phyloP scores from a whole-genome alignment of 1,139 yeast species.

The Blastobotrys persicus region DNA sequence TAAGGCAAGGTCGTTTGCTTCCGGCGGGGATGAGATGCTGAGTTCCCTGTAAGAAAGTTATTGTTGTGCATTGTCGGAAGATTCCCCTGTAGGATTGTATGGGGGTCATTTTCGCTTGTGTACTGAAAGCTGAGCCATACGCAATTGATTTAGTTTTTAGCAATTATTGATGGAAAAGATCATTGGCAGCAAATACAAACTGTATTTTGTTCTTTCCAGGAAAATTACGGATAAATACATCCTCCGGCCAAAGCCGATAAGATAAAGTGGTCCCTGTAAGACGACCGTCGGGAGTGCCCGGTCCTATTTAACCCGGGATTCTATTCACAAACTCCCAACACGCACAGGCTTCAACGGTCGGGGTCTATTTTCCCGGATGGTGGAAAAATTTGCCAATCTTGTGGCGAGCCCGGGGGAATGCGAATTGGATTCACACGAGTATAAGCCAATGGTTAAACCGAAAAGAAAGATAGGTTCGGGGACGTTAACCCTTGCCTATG shows the following conservation, averaged over 20 bases:
- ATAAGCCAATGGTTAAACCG: too few species aligned
- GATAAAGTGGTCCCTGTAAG: neutral
- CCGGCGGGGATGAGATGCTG: neutral
- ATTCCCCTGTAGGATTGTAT: neutral
- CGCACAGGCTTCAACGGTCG: too few species aligned
- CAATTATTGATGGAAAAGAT: neutral
- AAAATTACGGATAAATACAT: neutral
- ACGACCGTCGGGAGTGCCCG: neutral
- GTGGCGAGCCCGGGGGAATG: too few species aligned
- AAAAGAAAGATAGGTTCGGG: too few species aligned
- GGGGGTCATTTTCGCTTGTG: neutral
- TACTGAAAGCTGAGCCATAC: too few species aligned
- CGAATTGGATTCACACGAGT: too few species aligned
- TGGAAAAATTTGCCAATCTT: too few species aligned
- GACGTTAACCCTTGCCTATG: too few species aligned
- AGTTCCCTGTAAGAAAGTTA: neutral
- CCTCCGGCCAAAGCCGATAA: neutral
- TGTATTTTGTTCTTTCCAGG: neutral
- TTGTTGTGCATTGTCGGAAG: neutral
- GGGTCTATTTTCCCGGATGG: too few species aligned
- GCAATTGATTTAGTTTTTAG: neutral
- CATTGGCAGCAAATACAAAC: neutral
- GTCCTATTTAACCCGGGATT: neutral
- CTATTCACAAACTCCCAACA: neutral
- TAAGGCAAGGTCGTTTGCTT: neutral